phyloP scores from a whole-genome alignment of 345 rosid species.

The Leavenworthia alabamica region DNA sequence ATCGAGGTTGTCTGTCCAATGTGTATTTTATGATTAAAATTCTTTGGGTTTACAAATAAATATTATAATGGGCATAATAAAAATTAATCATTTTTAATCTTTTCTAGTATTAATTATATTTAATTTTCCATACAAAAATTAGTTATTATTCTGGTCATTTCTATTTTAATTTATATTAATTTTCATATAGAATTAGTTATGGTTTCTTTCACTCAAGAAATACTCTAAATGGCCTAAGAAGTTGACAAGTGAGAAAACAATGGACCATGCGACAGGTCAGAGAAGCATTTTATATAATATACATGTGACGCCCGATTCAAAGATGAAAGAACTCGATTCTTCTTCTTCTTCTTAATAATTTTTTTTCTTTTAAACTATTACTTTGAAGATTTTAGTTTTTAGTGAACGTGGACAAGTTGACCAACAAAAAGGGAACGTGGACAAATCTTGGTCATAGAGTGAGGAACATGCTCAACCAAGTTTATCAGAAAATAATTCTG shows the following conservation, averaged over 20 bases:
- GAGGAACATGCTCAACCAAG: constrained; percentile 1
- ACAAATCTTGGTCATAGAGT: constrained; percentile 13
- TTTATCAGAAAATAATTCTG: constrained; percentile 3
- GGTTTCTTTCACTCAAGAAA: constrained; percentile 56
- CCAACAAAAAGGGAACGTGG: too few relatives aligned
- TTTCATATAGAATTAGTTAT: neutral
- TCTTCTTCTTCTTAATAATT: too few relatives aligned
- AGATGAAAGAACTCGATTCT: constrained; percentile 26
- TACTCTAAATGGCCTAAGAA: constrained; percentile 23
- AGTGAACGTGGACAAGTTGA: constrained; percentile 43
- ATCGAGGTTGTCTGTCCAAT: too few relatives aligned
- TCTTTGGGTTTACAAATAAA: too few relatives aligned
- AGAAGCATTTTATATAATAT: neutral
- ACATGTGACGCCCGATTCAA: constrained; percentile 24
- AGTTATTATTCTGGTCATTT: too few relatives aligned
- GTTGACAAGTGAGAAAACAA: constrained; percentile 30
- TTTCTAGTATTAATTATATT: too few relatives aligned
- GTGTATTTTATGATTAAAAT: too few relatives aligned
- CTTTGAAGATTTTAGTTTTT: constrained; percentile 24
- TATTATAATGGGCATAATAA: too few relatives aligned
- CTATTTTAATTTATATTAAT: neutral
- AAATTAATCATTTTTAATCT: too few relatives aligned
- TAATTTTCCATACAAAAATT: too few relatives aligned
- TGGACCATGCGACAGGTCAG: constrained; percentile 29
- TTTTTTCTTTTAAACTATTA: too few relatives aligned